A percentile compares a stretch with the other conserved stretches of the same genome.
Evolutionary conservation across 768 basidiomycete species (phyloP).

Genomic region (Lactarius sp.): DNA sequence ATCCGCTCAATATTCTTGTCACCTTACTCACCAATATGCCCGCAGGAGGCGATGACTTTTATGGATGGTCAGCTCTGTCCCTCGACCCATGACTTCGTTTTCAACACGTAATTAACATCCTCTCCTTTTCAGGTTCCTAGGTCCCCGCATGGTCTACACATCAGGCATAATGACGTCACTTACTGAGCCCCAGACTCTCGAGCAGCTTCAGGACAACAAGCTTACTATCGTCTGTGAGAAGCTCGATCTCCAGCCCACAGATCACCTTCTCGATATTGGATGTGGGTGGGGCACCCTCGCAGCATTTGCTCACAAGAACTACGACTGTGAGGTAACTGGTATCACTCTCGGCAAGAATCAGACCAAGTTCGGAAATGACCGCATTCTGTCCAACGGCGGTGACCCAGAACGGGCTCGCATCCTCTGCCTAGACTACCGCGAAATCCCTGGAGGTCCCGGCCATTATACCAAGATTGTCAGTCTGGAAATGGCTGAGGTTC

Average conservation of each 20-base stretch:
- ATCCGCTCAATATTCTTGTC: conserved; percentile 4
- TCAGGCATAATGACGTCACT: conserved; percentile 80
- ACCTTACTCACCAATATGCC: conserved; percentile 8
- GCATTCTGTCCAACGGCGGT: conserved; percentile 65
- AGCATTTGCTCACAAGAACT: conserved; percentile 96
- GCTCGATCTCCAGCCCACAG: conserved; percentile 80
- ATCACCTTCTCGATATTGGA: conserved; percentile 80
- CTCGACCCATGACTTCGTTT: neutral
- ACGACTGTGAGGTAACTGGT: conserved; percentile 92
- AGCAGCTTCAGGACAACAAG: conserved; percentile 98
- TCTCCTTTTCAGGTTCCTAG: conserved; percentile 65
- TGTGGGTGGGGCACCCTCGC: conserved; percentile 97
- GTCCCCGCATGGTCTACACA: conserved; percentile 96
- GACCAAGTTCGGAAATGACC: conserved; percentile 84
- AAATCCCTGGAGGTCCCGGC: conserved; percentile 71
- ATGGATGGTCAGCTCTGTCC: conserved; percentile 57
- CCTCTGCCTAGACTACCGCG: conserved; percentile 88
- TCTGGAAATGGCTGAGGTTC: conserved; percentile 95
- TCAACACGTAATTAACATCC: conserved; percentile 2
- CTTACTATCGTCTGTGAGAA: conserved; percentile 93
- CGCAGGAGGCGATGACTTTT: conserved; percentile 90
- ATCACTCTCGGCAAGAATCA: conserved; percentile 91
- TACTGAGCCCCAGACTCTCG: conserved; percentile 72
- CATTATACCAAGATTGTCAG: conserved; percentile 92
- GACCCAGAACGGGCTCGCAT: conserved; percentile 75